Evolutionary conservation across 1,139 yeast genomes (phyloP).

Genomic region (Scheffersomyces segobiensis): DNA sequence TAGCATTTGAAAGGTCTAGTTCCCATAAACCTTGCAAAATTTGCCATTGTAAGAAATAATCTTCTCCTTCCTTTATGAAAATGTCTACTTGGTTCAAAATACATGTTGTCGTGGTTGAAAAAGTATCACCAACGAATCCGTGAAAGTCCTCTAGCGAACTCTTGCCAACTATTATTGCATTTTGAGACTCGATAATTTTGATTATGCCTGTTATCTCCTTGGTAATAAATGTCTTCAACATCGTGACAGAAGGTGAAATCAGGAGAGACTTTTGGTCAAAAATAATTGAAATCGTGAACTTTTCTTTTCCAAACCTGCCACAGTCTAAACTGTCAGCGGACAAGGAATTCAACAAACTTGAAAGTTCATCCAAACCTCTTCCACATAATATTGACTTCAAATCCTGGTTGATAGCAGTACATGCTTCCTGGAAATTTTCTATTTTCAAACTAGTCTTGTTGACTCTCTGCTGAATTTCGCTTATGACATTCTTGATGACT

Average conservation of each 20-base stretch:
- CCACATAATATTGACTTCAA: constrained; percentile 33
- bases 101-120: background rate
- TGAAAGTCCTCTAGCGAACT: background rate
- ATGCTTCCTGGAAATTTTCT: constrained; percentile 44
- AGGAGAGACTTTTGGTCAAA: constrained; percentile 45
- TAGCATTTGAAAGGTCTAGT: constrained; percentile 21
- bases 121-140: background rate
- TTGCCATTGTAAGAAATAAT: constrained; percentile 53
- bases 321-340: background rate
- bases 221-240: background rate
- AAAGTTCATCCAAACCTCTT: constrained; percentile 23
- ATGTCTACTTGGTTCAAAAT: constrained; percentile 19
- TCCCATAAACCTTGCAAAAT: constrained; percentile 64
- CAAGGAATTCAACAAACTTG: background rate
- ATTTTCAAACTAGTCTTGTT: constrained; percentile 31
- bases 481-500: constrained; percentile 19
- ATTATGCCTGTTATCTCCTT: background rate
- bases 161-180: background rate
- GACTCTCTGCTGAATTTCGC: constrained; percentile 41
- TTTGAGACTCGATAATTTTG: constrained; percentile 1
- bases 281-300: constrained; percentile 33
- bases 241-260: constrained; percentile 27
- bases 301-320: background rate
- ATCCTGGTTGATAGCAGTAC: constrained; percentile 39
- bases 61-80: constrained; percentile 23